phyloP scores from a whole-genome alignment of 345 rosid species.

The Luvunga scandens region DNA sequence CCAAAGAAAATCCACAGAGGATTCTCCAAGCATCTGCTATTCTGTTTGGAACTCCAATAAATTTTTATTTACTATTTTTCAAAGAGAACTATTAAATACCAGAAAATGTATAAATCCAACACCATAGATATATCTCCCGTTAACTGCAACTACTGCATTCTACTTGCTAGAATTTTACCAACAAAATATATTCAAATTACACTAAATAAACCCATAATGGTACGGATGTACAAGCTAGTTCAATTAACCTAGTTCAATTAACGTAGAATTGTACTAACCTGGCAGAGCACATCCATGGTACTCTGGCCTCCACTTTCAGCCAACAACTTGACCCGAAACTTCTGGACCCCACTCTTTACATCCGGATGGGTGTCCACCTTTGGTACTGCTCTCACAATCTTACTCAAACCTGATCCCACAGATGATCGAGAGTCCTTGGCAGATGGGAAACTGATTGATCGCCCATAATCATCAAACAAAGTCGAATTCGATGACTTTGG shows the following conservation, averaged over 20 bases:
- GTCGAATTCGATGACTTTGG: slow-evolving; percentile 74
- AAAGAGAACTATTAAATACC: not conserved
- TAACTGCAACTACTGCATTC: not conserved
- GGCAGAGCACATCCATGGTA: slow-evolving; percentile 91
- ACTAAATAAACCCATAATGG: too few species aligned
- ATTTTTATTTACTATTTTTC: not conserved
- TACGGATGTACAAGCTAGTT: not conserved
- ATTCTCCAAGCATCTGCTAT: not conserved
- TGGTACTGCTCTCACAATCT: slow-evolving; percentile 91
- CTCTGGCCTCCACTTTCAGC: slow-evolving; percentile 84
- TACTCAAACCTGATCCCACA: slow-evolving; percentile 39
- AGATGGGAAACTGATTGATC: slow-evolving; percentile 62
- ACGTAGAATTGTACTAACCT: slow-evolving; percentile 37
- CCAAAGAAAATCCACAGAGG: not conserved
- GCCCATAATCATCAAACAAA: slow-evolving; percentile 88
- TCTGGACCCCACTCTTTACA: slow-evolving; percentile 82
- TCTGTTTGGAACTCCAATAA: not conserved
- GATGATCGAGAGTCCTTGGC: slow-evolving; percentile 42
- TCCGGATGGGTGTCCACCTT: slow-evolving; percentile 85
- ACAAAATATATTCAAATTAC: too few species aligned
- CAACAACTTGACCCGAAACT: slow-evolving; percentile 86
- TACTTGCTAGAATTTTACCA: not conserved
- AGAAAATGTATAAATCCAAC: not conserved
- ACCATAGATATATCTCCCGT: not conserved
- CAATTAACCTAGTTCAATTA: not conserved